These are phyloP conservation scores for Rhizopogon vesiculosus DNA, from an alignment of 768 basidiomycete species.

Conservation along the genomic window DNA sequence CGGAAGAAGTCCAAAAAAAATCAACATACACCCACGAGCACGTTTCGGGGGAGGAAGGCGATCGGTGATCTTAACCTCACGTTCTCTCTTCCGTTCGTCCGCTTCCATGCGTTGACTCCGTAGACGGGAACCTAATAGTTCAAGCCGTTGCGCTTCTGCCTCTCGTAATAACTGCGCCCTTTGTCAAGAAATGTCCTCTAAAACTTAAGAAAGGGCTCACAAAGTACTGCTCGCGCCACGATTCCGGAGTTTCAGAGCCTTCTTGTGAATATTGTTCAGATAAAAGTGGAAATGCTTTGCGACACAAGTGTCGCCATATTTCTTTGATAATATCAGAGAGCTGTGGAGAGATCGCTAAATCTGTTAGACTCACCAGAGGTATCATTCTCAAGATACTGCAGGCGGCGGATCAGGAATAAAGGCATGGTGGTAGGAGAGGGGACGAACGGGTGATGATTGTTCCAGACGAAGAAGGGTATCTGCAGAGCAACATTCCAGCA, in stretches of 20 bases:
- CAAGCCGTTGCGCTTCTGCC: conserved; percentile 58
- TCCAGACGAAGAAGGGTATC: conserved; percentile 70
- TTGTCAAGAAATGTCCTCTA: conserved; percentile 4
- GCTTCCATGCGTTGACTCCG: conserved; percentile 64
- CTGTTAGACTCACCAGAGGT: conserved; percentile 43
- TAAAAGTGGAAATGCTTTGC: conserved; percentile 52
- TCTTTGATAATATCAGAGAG: conserved; percentile 34
- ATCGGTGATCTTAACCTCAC: conserved; percentile 73
- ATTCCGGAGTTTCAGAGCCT: conserved; percentile 42
- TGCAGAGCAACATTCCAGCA: conserved; percentile 67
- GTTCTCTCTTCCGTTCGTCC: conserved; percentile 71
- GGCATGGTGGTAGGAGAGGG: conserved; percentile 5
- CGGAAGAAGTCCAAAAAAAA: neutral
- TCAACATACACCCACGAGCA: conserved; percentile 26
- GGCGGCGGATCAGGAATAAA: conserved; percentile 9
- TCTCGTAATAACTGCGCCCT: conserved; percentile 46
- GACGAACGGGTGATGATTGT: conserved; percentile 61
- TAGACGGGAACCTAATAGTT: conserved; percentile 57
- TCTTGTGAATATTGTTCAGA: conserved; percentile 41
- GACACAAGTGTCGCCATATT: conserved; percentile 64
- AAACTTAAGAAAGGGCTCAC: conserved; percentile 35
- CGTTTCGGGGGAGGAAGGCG: conserved; percentile 65
- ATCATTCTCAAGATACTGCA: conserved; percentile 48
- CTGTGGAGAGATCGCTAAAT: neutral
- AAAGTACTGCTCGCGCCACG: conserved; percentile 68